phyloP scores from a whole-genome alignment of 1,284 basidiomycete species.

The Microbotryum scabiosae region DNA sequence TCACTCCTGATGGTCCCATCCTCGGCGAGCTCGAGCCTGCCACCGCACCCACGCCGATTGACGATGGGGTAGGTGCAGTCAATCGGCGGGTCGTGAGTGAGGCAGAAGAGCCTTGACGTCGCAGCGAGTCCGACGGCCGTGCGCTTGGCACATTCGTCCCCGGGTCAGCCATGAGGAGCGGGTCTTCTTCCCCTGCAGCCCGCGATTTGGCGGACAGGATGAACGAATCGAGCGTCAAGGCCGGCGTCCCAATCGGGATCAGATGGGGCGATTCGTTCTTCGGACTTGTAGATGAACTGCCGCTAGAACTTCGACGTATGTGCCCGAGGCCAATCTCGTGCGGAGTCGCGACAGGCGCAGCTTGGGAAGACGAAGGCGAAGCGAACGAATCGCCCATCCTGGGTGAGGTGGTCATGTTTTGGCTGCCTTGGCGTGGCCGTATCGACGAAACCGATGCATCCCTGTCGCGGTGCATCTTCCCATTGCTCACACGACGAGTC shows the following conservation, averaged over 20 bases:
- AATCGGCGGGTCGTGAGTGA: neutral
- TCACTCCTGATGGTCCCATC: constrained; percentile 6
- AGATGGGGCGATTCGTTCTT: neutral
- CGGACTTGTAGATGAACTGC: constrained; percentile 1
- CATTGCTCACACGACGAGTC: neutral
- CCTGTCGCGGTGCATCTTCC: too few species aligned
- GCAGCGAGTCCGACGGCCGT: neutral
- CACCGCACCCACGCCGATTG: neutral
- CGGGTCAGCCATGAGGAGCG: neutral
- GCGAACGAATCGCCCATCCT: neutral
- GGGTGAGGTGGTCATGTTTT: neutral
- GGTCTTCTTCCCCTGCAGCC: constrained; percentile 3
- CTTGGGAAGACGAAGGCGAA: constrained; percentile 1
- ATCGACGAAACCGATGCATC: too few species aligned
- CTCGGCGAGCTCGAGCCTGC: neutral
- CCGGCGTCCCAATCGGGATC: constrained; percentile 15
- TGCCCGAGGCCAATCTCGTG: constrained; percentile 28
- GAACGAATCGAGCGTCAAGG: constrained; percentile 29
- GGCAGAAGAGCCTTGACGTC: neutral
- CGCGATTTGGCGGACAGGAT: constrained; percentile 26
- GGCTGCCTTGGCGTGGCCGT: neutral
- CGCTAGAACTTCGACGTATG: neutral
- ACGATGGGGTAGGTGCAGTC: neutral
- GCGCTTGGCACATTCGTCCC: too few species aligned
- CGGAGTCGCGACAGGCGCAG: constrained; percentile 6